Base-by-base conservation (phyloP, 2,329 filamentous ascomycete genomes). In the Stemphylium lycopersici region DNA sequence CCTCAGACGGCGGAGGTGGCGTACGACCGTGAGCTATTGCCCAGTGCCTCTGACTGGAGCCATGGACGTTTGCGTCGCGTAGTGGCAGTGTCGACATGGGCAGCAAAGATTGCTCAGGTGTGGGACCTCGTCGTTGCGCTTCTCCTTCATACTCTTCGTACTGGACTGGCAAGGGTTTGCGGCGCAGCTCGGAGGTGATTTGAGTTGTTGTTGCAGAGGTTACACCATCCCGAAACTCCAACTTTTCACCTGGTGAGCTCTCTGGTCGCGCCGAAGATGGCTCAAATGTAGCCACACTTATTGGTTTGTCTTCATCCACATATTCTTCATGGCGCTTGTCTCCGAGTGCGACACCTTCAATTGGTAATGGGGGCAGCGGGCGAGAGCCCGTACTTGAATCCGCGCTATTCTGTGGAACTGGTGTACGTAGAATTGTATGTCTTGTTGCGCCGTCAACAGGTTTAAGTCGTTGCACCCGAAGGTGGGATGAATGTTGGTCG, bases 401-500 rank as follows among this genome's bases (percentile, higher is more conserved):
- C 6, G 20, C 26, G 5, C 2, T 31, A 39, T 39, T n/a, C 8
- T 22, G 29, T 16, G 37, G 37, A 11, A 56, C 18, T 32, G 48
- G 37, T 16, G 51, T 52, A 26, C 20, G 22, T 13, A 33, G 24
- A 18, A 46, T 15, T 13, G 16, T n/a, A 2, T 12, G 31, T 37
- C 5, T 13, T 26, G 44, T 32, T 43, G 48, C 12, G 8, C 33
- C 20, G 20, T 56, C n/a, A 3, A 15, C 10, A 33, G 12, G 6
- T n/a, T 10, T 18, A 51, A 18, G 32, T 52, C 48, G 61, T 58
- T 60, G 59, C 49, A 63, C 50, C 55, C 56, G 56, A 45, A 52
- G 29, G 45, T 52, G 58, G 59, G 58, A 62, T 52, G 41, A 54
- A 58, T 51, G 44, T 36, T 18, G 39, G 56, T 67, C 49, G 54